Conservation (phyloP, 805 yeast genomes). For the Ogataea haglerorum region DNA sequence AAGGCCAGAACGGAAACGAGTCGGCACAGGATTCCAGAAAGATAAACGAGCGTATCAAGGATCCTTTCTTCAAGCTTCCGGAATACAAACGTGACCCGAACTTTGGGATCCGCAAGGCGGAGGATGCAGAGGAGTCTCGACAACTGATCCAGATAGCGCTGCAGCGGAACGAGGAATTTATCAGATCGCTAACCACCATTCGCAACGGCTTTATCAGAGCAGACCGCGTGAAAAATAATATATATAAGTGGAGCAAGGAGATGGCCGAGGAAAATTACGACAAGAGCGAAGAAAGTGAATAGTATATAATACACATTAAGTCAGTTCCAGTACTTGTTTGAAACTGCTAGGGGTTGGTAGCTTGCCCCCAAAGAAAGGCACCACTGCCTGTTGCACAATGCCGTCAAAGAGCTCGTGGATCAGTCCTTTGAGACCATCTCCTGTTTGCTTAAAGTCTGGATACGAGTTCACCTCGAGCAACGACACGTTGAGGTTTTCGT, state of each 20-base stretch:
- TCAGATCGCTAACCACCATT: slow-evolving; percentile 69
- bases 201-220: slow-evolving; percentile 77
- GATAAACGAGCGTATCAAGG: slow-evolving; percentile 30
- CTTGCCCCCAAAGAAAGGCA: slow-evolving; percentile 41
- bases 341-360: slow-evolving; percentile 9
- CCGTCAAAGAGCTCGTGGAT: slow-evolving; percentile 65
- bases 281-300: slow-evolving; percentile 5
- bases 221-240: slow-evolving; percentile 64
- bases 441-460: slow-evolving; percentile 97
- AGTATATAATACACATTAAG: slow-evolving; percentile 1
- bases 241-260: slow-evolving; percentile 82
- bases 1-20: slow-evolving; percentile 16
- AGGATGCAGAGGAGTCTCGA: slow-evolving; percentile 64
- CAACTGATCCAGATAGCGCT: slow-evolving; percentile 74
- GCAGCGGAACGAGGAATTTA: slow-evolving; percentile 83
- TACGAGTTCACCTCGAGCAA: slow-evolving; percentile 86
- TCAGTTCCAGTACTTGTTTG: slow-evolving; percentile 6
- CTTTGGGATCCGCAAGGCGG: slow-evolving; percentile 45
- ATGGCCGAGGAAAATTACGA: slow-evolving; percentile 54
- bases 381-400: slow-evolving; percentile 46
- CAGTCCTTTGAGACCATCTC: slow-evolving; percentile 61
- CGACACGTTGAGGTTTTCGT: slow-evolving; percentile 48
- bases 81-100: slow-evolving; percentile 44
- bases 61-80: slow-evolving; percentile 69
- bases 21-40: slow-evolving; percentile 8